Evolutionary conservation across 257 asterid genomes (phyloP), one percentile per base, ranked within the genome.

Genomic region (Knoxia roxburghii): DNA sequence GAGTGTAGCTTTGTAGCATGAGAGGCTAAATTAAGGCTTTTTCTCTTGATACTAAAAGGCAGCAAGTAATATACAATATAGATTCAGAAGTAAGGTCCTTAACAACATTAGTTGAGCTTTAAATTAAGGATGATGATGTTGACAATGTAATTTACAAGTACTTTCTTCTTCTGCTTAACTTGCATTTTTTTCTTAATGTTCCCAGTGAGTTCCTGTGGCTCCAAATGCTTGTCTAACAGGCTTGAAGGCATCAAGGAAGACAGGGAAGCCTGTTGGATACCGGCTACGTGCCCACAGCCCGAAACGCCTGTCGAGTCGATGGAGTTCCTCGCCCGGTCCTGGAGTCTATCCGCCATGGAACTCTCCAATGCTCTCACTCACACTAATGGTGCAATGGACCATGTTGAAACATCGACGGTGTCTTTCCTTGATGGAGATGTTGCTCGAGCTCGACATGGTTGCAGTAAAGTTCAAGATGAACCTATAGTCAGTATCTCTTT

Each of bases 311-410:
- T 89, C 0, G 97, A 90, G 68, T 77, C 96, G 41, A 90, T 90
- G 97, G 97, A 90, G 87, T 90, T 88, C 80, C 83, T 90, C 70
- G 95, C 95, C 15, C 72, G 96, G 48, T 86, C 97, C 23, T 90
- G 96, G 97, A 90, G 97, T 39, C 74, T 90, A 32, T 86, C 94
- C 0, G 92, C 96, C 7, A 73, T 64, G 73, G 92, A 90, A 74
- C 95, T 90, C 50, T 84, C 97, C 0, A 88, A 84, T 75, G 92
- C 95, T 33, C 95, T 90, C 46, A 82, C 81, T 76, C 72, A 70
- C 65, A 72, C 83, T 1, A 63, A 82, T 24, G 73, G 35, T 7
- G 63, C 56, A 7, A 67, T 14, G 18, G 62, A 57, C 68, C 69
- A 52, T 37, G 83, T 48, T 4, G 68, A 82, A 29, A 73, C 79